Evolutionary conservation across 2,329 filamentous ascomycete species (phyloP).

Genomic region (Lomentospora prolificans): DNA sequence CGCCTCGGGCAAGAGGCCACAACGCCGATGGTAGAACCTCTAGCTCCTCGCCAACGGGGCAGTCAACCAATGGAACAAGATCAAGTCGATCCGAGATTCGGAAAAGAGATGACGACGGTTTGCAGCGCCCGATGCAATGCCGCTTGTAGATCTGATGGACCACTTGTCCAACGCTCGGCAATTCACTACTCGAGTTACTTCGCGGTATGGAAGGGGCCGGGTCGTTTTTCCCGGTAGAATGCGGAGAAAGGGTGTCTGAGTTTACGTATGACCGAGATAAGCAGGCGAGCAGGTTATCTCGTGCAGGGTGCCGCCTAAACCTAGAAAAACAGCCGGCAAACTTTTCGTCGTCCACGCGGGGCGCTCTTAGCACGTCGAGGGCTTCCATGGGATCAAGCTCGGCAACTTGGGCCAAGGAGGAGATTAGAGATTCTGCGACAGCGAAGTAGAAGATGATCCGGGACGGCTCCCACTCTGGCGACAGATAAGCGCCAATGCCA

Average conservation of each 20-base stretch:
- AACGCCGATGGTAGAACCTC: not conserved
- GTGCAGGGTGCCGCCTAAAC: not conserved
- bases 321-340: not conserved
- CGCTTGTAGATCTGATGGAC: constrained; percentile 1
- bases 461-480: not conserved
- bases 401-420: not conserved
- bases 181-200: not conserved
- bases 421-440: not conserved
- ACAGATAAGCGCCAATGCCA: not conserved
- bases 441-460: not conserved
- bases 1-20: not conserved
- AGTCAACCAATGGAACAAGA: not conserved
- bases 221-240: not conserved
- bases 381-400: not conserved
- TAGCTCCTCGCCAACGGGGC: not conserved
- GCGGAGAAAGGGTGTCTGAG: not conserved
- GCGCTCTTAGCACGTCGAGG: not conserved
- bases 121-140: not conserved
- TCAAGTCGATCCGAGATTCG: not conserved
- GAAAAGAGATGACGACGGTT: not conserved
- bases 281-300: not conserved
- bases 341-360: not conserved
- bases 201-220: not conserved
- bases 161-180: not conserved
- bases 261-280: not conserved